Evolutionary conservation across 345 rosid genomes (phyloP), one percentile per base, ranked within the genome.

Genomic region (Citrus trifoliata): DNA sequence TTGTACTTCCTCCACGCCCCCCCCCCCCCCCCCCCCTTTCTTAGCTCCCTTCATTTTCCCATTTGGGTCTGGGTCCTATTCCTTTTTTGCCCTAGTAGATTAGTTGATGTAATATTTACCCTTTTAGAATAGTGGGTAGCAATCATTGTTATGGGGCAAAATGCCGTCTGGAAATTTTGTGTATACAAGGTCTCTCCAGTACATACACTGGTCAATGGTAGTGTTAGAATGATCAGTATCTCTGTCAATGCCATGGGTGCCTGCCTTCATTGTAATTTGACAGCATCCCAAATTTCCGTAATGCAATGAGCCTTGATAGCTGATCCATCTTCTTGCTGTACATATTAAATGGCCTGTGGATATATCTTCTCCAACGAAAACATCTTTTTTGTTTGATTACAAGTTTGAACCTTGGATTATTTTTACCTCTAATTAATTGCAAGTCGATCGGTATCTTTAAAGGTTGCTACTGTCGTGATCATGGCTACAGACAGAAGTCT

Each of bases 101-200:
- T 85, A 90, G 91, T 78, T 82, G 77, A 83, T 89, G 90, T 85
- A 78, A 74, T 78, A 85, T 85, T 81, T 81, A 85, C 84, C 82
- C 84, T 80, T 66, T 78, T 81, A 80, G 73, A 62, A 28, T 65
- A 84, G 86, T 78, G 88, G 85, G 82, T 80, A 83, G 87, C 73
- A 74, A 82, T 88, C 82, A 88, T 86, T 86, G 62, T 80, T 84
- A 76, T 61, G 78, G 89, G 85, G 85, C 74, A 84, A 82, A 71
- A 64, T 30, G 84, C 84, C 83, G 73, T 79, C 51, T 16, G 81
- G 74, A 78, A 89, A 85, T 87, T 88, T 86, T 88, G 93, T 88
- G 89, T 80, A 88, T 89, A 87, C 77, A 81, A 73, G 75, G 76
- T 71, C 74, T 79, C 75, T 65, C 42, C 76, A 77, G 62, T 84